Evolutionary conservation across 1,139 yeast genomes (phyloP).

Genomic region (Suhomyces coccinellae): DNA sequence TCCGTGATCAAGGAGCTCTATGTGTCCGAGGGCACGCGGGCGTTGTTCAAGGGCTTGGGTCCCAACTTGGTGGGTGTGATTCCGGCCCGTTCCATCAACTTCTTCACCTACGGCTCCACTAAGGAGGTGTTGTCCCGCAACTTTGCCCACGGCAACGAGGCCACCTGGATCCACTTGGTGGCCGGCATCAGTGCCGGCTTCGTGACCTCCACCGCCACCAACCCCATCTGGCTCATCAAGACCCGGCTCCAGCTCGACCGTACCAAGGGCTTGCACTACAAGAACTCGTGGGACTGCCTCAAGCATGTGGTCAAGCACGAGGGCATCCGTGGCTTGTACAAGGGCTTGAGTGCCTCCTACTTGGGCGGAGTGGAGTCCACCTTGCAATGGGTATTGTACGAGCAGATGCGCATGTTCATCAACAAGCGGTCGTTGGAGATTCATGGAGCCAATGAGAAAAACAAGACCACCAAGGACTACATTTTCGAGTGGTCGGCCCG

Average conservation of each 20-base stretch:
- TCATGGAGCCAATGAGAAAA: slow-evolving; percentile 43
- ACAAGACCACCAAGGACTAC: slow-evolving; percentile 58
- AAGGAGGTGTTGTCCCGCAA: slow-evolving; percentile 67
- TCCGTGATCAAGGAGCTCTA: slow-evolving; percentile 70
- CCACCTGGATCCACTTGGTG: slow-evolving; percentile 79
- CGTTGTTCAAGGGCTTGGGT: slow-evolving; percentile 91
- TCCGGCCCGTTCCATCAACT: slow-evolving; percentile 96
- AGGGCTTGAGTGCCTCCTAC: slow-evolving; percentile 91
- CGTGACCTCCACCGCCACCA: slow-evolving; percentile 96
- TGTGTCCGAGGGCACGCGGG: slow-evolving; percentile 74
- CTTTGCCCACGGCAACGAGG: slow-evolving; percentile 73
- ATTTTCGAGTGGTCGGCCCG: slow-evolving; percentile 91
- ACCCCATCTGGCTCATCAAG: slow-evolving; percentile 98
- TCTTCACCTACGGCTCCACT: slow-evolving; percentile 92
- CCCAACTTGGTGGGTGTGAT: slow-evolving; percentile 98
- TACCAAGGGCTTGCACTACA: slow-evolving; percentile 62
- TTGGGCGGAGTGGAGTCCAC: slow-evolving; percentile 93
- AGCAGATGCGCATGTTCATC: slow-evolving; percentile 82
- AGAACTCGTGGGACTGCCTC: slow-evolving; percentile 84
- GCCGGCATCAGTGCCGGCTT: slow-evolving; percentile 95
- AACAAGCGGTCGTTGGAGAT: slow-evolving; percentile 53
- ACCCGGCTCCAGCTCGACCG: slow-evolving; percentile 92
- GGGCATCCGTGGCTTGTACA: slow-evolving; percentile 78
- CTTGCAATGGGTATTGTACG: slow-evolving; percentile 94
- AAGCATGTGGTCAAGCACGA: slow-evolving; percentile 69